Percentiles rank a stretch among this genome's conserved stretches.
Conservation (phyloP, 257 asterid species). For the Solanum medicagineum region DNA sequence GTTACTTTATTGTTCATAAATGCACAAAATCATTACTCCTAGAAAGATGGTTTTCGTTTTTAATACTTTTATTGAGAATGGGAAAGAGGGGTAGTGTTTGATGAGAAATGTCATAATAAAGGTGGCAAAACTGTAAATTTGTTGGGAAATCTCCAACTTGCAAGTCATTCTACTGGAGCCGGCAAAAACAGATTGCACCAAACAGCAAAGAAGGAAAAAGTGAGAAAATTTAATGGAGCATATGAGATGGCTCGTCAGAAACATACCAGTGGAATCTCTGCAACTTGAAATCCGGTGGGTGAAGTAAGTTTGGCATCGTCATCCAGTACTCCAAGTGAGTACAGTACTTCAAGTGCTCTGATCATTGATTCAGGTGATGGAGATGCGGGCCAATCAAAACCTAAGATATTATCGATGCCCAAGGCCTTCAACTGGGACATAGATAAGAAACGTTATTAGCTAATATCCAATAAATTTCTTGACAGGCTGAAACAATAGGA, state of each 20-base stretch:
- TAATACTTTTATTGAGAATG: neutral
- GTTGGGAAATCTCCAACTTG: neutral
- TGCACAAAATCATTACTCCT: neutral
- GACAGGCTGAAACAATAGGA: neutral
- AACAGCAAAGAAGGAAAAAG: neutral
- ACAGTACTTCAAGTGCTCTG: slow-evolving; percentile 89
- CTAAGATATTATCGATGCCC: slow-evolving; percentile 90
- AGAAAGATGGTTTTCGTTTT: neutral
- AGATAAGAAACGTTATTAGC: neutral
- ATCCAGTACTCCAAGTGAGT: slow-evolving; percentile 84
- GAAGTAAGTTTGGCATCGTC: slow-evolving; percentile 92
- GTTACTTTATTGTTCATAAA: neutral
- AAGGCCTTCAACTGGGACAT: slow-evolving; percentile 72
- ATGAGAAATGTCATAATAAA: neutral
- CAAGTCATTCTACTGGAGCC: neutral
- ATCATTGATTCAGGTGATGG: slow-evolving; percentile 94
- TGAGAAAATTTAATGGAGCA: neutral
- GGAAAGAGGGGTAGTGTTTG: neutral
- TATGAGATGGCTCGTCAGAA: neutral
- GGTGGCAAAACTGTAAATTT: neutral
- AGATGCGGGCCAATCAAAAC: slow-evolving; percentile 95
- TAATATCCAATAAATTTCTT: neutral
- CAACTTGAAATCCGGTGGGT: slow-evolving; percentile 90
- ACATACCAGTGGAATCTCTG: slow-evolving; percentile 87
- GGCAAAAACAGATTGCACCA: neutral